Evolutionary conservation across 140 eudicot genomes (phyloP), one percentile per base, ranked within the genome.

Genomic region (Bidens hawaiensis): DNA sequence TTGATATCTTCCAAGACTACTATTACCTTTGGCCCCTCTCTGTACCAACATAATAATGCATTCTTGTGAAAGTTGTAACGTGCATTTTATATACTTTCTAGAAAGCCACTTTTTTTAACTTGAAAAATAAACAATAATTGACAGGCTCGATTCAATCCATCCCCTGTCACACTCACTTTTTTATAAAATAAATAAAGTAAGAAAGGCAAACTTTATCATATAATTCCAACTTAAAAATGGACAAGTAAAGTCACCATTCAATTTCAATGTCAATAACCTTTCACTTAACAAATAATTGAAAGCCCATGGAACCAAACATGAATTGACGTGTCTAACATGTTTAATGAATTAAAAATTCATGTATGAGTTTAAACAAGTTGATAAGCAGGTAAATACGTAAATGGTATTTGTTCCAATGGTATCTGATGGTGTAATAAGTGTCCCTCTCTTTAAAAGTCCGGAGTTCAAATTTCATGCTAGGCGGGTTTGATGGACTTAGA

Each of bases 181-280:
- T 36, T 5, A 34, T 70, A 25, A 19, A 53, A 71, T 61, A 64
- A 49, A 61, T 61, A 61, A 61, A 71, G 76, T 34, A 25, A 50
- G 18, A 71, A 70, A 14, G 60, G 24, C 47, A 25, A 46, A 70
- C 42, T 16, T 60, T 60, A 4, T 16, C 33, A 49, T 34, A 27
- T 31, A 49, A 62, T 36, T 50, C 63, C 69, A 60, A 61, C 69
- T 26, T 15, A 27, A 34, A 45, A 71, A 25, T 6, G 26, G 69
- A 61, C 64, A 49, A 7, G 22, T 55, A 12, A 54, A 42, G 31
- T 68, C 65, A 55, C 54, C 51, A 21, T 17, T 25, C n/a, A 36
- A 48, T 51, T 61, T 71, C 76, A 61, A 50, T 46, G 63, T 70
- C 55, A 50, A 60, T 30, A 25, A 59, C n/a, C n/a, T n/a, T n/a